Base-by-base conservation (phyloP, 768 basidiomycete genomes). In the Amanita fuliginea region DNA sequence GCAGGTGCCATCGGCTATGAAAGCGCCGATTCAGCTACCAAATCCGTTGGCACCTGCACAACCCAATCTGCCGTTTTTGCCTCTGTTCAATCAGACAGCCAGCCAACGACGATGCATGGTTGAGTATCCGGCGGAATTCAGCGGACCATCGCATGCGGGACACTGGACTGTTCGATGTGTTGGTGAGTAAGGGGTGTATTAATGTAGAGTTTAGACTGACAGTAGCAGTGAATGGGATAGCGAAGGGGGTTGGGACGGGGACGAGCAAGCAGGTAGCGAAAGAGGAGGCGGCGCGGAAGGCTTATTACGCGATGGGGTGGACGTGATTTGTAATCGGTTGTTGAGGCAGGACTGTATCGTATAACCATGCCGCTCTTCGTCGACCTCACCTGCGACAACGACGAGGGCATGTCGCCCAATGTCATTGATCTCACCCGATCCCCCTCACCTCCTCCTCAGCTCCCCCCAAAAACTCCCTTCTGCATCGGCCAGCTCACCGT, bases 401-500 rank as follows among this genome's bases (percentile, higher is more conserved):
- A 83, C 58, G 76, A 77, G 57, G 63, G 60, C 55, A 55, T 65
- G 54, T 52, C 56, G 35, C 39, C 47, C 43, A 53, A 55, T 45
- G 52, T 87, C 47, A 88, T 88, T 62, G 86, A 88, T 72, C 76
- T 88, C 30, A 88, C 83, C 14, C 67, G 71, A 50, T 83, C 82
- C 2, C 83, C 84, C 6, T 70, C 76, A 49, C 66, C 76, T 42
- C 73, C 74, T 10, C 74, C 75, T 47, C 60, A 18, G 56, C 64
- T 87, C 14, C 74, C 84, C 5, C 85, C 83, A 11, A 87, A 83
- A 67, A 87, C 86, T 0, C 85, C 88, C 13, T 80, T 94, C 46
- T 94, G 92, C 62, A 91, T 94, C 42, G 91, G 91, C 1, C 83
- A 87, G 51, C 71, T 94, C 32, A 72, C 73, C n/a, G 82, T 83